A percentile compares a stretch with the other conserved stretches of the same genome.
phyloP scores from a whole-genome alignment of 139 green algal species.

The Edaphochlamys debaryana region DNA sequence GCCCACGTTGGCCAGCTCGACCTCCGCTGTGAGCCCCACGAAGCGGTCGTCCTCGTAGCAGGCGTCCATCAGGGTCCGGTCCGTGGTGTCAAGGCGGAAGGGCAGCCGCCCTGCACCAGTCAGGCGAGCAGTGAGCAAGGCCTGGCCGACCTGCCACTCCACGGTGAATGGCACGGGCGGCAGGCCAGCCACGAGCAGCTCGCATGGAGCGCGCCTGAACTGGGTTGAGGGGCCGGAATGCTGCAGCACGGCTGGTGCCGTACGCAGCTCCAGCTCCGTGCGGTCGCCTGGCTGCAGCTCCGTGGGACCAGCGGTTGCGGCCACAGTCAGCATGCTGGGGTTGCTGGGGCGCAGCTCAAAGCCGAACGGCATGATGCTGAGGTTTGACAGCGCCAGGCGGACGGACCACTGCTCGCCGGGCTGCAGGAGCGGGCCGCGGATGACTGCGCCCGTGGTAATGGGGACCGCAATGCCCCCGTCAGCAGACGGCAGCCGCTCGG shows the following conservation, averaged over 20 bases:
- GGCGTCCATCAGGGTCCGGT: neutral
- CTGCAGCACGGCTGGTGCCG: neutral
- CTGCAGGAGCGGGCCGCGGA: too few relatives aligned
- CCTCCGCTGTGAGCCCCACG: neutral
- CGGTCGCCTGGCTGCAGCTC: neutral
- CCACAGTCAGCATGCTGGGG: too few relatives aligned
- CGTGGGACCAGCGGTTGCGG: too few relatives aligned
- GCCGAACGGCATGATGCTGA: conserved; percentile 1
- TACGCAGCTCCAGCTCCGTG: neutral
- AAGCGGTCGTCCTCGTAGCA: neutral
- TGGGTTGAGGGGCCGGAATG: neutral
- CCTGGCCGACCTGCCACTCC: neutral
- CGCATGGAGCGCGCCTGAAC: neutral
- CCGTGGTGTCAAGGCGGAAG: neutral
- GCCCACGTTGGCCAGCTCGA: neutral
- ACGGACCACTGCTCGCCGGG: conserved; percentile 19
- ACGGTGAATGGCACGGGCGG: neutral
- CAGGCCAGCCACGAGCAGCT: conserved; percentile 1
- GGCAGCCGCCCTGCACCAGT: too few relatives aligned
- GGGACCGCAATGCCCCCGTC: neutral
- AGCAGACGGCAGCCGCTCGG: neutral
- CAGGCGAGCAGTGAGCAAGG: too few relatives aligned
- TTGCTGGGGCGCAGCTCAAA: neutral
- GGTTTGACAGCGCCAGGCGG: conserved; percentile 15
- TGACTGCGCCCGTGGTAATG: neutral